A percentile compares a stretch with the other conserved stretches of the same genome.
phyloP scores from a whole-genome alignment of 2,329 filamentous ascomycete genomes.

The Clarireedia homoeocarpa region DNA sequence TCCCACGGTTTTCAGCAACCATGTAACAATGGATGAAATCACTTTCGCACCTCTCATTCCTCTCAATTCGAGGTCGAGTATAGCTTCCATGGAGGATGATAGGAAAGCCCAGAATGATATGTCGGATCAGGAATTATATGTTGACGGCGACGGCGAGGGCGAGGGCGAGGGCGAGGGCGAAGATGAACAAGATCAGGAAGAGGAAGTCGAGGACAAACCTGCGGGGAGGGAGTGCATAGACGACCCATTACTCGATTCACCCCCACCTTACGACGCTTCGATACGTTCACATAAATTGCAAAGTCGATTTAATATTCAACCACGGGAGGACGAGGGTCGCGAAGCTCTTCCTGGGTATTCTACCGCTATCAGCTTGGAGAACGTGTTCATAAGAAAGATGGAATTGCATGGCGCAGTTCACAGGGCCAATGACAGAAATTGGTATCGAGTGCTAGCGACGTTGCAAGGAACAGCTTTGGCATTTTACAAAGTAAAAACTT shows the following conservation, averaged over 20 bases:
- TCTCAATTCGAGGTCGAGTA: neutral
- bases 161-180: neutral
- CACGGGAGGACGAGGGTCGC: constrained; percentile 32
- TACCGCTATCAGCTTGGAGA: constrained; percentile 47
- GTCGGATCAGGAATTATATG: neutral
- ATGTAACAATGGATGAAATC: constrained; percentile 8
- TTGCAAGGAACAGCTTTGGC: constrained; percentile 62
- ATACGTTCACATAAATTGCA: constrained; percentile 13
- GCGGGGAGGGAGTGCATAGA: neutral
- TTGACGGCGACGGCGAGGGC: neutral
- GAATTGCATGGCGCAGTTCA: constrained; percentile 60
- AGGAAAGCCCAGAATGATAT: constrained; percentile 2
- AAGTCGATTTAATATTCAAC: constrained; percentile 26
- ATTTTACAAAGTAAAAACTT: constrained; percentile 55
- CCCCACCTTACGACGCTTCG: constrained; percentile 19
- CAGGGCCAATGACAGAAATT: constrained; percentile 53
- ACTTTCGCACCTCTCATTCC: neutral
- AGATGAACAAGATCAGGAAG: neutral
- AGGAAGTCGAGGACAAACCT: neutral
- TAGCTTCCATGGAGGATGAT: constrained; percentile 5
- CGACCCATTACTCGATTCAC: constrained; percentile 9
- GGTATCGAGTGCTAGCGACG: constrained; percentile 54
- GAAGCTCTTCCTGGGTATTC: constrained; percentile 50
- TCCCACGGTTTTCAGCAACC: neutral
- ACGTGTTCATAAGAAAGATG: constrained; percentile 54